Base-by-base conservation (phyloP, 305 asterid genomes). In the Andrographis paniculata region DNA sequence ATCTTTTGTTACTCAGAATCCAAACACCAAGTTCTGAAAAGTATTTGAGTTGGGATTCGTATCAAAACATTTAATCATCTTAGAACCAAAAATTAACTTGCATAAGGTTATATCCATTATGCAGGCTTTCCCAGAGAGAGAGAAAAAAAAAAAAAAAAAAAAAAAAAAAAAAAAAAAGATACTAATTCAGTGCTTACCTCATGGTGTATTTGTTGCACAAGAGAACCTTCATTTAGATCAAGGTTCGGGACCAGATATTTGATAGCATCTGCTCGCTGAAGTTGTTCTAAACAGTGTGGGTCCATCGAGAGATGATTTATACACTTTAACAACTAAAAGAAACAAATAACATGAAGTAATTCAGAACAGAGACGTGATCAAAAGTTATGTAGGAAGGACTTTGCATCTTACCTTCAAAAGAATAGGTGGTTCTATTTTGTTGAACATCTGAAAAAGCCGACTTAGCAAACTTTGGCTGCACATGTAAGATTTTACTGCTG, bases 371-470 rank as follows among this genome's bases (percentile, higher is more conserved):
- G 50, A 52, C 52, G 17, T 43, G 16, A 45, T 20, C 12, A 8
- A 43, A 15, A 58, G 18, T 45, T 39, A 55, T 30, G 0, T 13
- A 16, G 5, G 19, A 14, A 16, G 9, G 50, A 18, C 14, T 24
- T 56, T 38, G 17, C 35, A 5, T 8, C 41, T 50, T 70, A 92
- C 97, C 99, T 87, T 92, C 55, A 92, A 70, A 67, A 92, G 94
- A 73, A 92, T 92, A 41, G 88, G 95, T 68, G 97, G 86, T 63
- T 87, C 97, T 62, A 79, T 76, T 75, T 84, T 92, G 73, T 87
- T 92, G 58, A 92, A 92, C 95, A 92, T 92, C 81, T 87, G 95
- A 70, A 87, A 87, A 64, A 87, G 87, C 53, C 97, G 99, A 60
- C 84, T 84, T 48, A 92, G 95, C 69, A 87, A 69, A 73, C 97